Conservation (phyloP, 176 grass and related monocot genomes). For the Metroxylon sagu region DNA sequence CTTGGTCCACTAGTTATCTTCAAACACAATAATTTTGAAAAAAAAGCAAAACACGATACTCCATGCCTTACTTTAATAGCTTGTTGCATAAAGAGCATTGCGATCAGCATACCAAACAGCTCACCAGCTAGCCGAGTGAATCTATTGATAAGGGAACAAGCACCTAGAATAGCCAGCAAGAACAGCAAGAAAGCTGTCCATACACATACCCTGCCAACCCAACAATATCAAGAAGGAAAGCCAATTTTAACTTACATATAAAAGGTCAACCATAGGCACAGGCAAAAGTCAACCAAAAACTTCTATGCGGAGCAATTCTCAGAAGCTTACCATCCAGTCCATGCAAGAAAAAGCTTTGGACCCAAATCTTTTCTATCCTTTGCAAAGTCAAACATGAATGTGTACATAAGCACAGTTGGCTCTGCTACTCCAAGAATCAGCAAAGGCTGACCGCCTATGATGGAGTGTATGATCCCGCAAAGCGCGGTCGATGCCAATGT, state of each 20-base stretch:
- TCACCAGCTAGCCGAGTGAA: constrained; percentile 92
- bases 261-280: background rate
- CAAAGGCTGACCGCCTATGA: constrained; percentile 85
- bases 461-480: constrained; percentile 87
- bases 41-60: background rate
- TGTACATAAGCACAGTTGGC: constrained; percentile 97
- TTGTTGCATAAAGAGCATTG: constrained; percentile 99
- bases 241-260: too few relatives aligned
- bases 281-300: background rate
- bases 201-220: constrained; percentile 64
- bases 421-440: constrained; percentile 95
- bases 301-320: background rate
- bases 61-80: constrained; percentile 68
- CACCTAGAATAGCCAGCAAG: constrained; percentile 67
- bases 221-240: too few relatives aligned
- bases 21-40: too few relatives aligned
- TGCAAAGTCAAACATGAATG: constrained; percentile 96
- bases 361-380: constrained; percentile 73
- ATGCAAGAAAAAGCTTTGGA: constrained; percentile 65
- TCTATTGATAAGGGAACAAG: constrained; percentile 83
- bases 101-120: constrained; percentile 95
- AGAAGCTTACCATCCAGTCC: constrained; percentile 78
- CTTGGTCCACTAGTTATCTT: too few relatives aligned
- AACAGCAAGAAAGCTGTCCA: constrained; percentile 89
- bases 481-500: constrained; percentile 89